A percentile compares a stretch with the other conserved stretches of the same genome.
Conservation (phyloP, 805 yeast species). For the Wickerhamomyces strasburgensis region DNA sequence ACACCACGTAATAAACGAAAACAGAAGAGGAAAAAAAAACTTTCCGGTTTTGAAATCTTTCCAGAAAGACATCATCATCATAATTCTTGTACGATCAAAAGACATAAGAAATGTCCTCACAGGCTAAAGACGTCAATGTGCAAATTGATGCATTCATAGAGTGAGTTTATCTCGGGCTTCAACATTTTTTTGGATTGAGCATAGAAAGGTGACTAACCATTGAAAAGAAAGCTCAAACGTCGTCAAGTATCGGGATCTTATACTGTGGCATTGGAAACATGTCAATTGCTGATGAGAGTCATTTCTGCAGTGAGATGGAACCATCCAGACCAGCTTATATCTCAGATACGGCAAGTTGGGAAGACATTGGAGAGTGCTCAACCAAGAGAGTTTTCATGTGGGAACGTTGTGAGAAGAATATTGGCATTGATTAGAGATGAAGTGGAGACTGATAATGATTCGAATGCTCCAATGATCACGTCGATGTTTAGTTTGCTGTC, state of each 20-base stretch:
- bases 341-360: constrained; percentile 71
- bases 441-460: constrained; percentile 42
- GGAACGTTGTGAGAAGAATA: constrained; percentile 87
- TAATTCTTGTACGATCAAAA: background rate
- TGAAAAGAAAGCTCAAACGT: constrained; percentile 56
- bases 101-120: constrained; percentile 14
- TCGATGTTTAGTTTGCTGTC: constrained; percentile 85
- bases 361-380: constrained; percentile 66
- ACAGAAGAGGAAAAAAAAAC: constrained; percentile 1
- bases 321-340: constrained; percentile 65
- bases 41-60: too few species aligned
- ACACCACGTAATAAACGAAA: background rate
- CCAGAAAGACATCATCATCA: too few species aligned
- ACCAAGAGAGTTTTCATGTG: constrained; percentile 84
- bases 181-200: too few species aligned
- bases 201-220: constrained; percentile 5
- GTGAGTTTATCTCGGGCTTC: constrained; percentile 17
- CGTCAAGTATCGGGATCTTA: constrained; percentile 81
- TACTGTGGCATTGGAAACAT: constrained; percentile 78
- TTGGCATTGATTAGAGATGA: constrained; percentile 86
- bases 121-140: constrained; percentile 31
- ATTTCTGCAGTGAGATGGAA: constrained; percentile 89
- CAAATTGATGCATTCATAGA: constrained; percentile 41
- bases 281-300: constrained; percentile 81
- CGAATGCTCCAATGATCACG: constrained; percentile 52